phyloP scores from a whole-genome alignment of 2,329 filamentous ascomycete genomes.

The Periconia sp. region DNA sequence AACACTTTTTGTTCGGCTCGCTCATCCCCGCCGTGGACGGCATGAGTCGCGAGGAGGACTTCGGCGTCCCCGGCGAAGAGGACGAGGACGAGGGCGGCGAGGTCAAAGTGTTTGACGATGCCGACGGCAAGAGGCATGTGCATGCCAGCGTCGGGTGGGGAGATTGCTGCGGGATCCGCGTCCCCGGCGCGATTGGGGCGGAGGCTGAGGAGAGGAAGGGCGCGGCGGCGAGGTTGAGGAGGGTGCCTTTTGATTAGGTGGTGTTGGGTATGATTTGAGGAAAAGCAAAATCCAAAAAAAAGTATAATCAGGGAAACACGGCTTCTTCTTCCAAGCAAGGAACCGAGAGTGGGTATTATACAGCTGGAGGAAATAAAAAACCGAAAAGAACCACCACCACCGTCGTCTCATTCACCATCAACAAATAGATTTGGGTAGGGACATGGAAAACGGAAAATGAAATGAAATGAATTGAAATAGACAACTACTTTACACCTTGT shows the following conservation, averaged over 20 bases:
- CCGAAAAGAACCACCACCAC: no score
- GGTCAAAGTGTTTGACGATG: slow-evolving; percentile 61
- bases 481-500: no score
- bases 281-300: no score
- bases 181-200: slow-evolving; percentile 90
- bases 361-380: no score
- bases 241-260: slow-evolving; percentile 78
- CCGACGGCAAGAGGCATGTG: slow-evolving; percentile 68
- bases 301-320: no score
- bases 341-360: no score
- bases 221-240: slow-evolving; percentile 61
- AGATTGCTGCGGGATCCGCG: slow-evolving; percentile 97
- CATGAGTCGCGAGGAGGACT: slow-evolving; percentile 69
- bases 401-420: no score
- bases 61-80: slow-evolving; percentile 47
- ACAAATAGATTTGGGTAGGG: no score
- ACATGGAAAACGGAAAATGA: no score
- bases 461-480: no score
- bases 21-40: slow-evolving; percentile 77
- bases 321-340: no score
- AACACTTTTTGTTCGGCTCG: slow-evolving; percentile 93
- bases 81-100: slow-evolving; percentile 49
- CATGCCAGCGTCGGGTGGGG: slow-evolving; percentile 76
- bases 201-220: slow-evolving; percentile 84
- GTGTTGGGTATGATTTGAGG: neutral